Base-by-base conservation (phyloP, 2,329 filamentous ascomycete species). In the Knoxdaviesia capensis region DNA sequence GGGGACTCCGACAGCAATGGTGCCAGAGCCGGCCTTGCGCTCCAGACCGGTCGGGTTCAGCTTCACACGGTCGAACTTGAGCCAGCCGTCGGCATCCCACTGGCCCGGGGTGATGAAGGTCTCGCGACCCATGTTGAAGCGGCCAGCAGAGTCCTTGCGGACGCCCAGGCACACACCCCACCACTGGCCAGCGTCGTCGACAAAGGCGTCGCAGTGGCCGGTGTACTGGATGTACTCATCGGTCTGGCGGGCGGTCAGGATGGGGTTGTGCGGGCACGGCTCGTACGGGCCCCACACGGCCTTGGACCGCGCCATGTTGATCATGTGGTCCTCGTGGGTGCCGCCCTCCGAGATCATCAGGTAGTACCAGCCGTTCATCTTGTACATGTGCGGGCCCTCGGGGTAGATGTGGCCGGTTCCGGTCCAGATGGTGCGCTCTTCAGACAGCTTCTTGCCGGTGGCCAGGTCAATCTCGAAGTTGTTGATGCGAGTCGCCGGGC, bases 281-380 rank as follows among this genome's bases (percentile, higher is more conserved):
- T 58, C 53, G 42, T 57, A 59, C 0, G 51, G 52, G 0, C 52
- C 52, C 52, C 52, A 53, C 7, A 53, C 48, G 30, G 47, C 44
- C 29, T 43, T 41, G 0, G 51, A 50, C 6, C 50, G 44, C 6
- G 47, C 47, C 1, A 53, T 49, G 5, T 42, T 48, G 6, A 52
- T 41, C 46, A 51, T 48, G 38, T 53, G 51, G 36, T 53, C 50
- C 4, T 51, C 52, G 41, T 52, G 49, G 0, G 60, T 64, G 29
- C 63, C 63, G 0, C 64, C 64, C 41, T 67, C 63, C 1, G 62
- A 61, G 36, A 63, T 63, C 37, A 66, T 58, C n/a, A 66, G 54
- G 44, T 66, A 67, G 44, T 63, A 67, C 33, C 56, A 60, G 6
- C 51, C 54, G 5, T 52, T 61, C 55, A 59, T 60, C 47, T 64